Base-by-base conservation (phyloP, 2,329 filamentous ascomycete species). In the Metarhizium album region DNA sequence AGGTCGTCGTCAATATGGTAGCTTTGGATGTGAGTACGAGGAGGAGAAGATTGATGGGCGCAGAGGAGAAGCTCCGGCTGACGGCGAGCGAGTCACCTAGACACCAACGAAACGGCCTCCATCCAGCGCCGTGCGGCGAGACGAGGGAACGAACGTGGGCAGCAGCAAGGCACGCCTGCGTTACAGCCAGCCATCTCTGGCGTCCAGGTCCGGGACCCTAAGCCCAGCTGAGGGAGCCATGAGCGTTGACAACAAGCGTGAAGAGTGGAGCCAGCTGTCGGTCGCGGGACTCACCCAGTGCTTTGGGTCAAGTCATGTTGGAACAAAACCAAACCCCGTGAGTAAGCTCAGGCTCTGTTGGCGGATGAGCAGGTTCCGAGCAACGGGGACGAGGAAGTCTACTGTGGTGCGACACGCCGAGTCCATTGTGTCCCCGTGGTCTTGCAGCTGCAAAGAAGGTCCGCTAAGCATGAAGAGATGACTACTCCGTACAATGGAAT, bases 61-160 rank as follows among this genome's bases (percentile, higher is more conserved):
- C 22, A 48, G 3, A 51, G 48, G 22, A 51, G 31, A 33, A 9
- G 24, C 35, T 52, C 50, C 23, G 43, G 18, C 27, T 38, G 31
- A 31, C 48, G 48, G 45, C 48, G 45, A 50, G 43, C 43, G 43
- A 50, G 51, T 50, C 48, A 47, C 45, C 46, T 48, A 43, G 8
- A 14, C 14, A 35, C 11, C 33, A 8, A 35, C 33, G 4, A 35
- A n/a, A 42, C 38, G 13, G 13, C 20, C 6, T 43, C 20, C 13
- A 24, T 5, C 40, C 20, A 43, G 40, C 40, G 23, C 40, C 40
- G 22, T 27, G 22, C 33, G 24, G 29, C 22, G 45, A 38, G 20
- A 38, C 29, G 14, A 47, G 45, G 27, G 31, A 47, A 31, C 7
- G 37, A 40, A 20, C 37, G 37, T 38, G 46, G 40, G 42, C 42